Base-by-base conservation (phyloP, 2,329 filamentous ascomycete species). In the Penicillium sp. region DNA sequence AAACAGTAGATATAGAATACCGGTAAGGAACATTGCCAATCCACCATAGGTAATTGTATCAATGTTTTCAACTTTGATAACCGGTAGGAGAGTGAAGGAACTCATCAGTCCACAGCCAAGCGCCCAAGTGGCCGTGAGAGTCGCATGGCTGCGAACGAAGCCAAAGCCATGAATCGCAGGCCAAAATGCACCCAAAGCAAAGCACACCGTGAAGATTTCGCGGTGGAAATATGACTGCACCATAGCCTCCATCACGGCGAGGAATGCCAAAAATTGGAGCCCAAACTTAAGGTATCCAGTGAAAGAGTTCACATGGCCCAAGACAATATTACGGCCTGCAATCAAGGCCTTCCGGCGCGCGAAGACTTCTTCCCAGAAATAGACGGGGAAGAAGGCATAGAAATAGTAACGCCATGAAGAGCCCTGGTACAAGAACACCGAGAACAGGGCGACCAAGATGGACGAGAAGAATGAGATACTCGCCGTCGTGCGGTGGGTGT, bases 301-400 rank as follows among this genome's bases (percentile, higher is more conserved):
- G 27, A 82, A 75, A 0, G 87, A 86, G 51, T 82, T 79, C 40
- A 92, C 76, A 61, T 92, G 83, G 1, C 84, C 81, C 61, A 96
- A 86, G 8, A 97, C 77, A 47, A 84, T 80, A 59, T 81, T 82
- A 48, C 83, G 80, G 3, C 92, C 92, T 58, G 86, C 82, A 5
- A 76, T 67, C 11, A 97, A 73, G 40, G 90, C 90, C 43, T 82
- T 80, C 52, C 92, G 83, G 27, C 89, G 85, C 3, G 90, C 90
- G 72, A 88, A 93, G 0, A 97, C 90, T 67, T 97, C 92, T 73
- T 97, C 93, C 94, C 94, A 99, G 77, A 99, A 97, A 54, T 91
- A 83, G 2, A 96, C 86, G 0, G 94, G 94, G 72, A 99, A 99
- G 64, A 95, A 84, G 0, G 88, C 90, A 71, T 99, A 99, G 2